A percentile compares a stretch with the other conserved stretches of the same genome.
These are phyloP conservation scores for Microbotryum silenes-acaulis DNA, from an alignment of 1,284 basidiomycete genomes.

Conservation along the genomic window DNA sequence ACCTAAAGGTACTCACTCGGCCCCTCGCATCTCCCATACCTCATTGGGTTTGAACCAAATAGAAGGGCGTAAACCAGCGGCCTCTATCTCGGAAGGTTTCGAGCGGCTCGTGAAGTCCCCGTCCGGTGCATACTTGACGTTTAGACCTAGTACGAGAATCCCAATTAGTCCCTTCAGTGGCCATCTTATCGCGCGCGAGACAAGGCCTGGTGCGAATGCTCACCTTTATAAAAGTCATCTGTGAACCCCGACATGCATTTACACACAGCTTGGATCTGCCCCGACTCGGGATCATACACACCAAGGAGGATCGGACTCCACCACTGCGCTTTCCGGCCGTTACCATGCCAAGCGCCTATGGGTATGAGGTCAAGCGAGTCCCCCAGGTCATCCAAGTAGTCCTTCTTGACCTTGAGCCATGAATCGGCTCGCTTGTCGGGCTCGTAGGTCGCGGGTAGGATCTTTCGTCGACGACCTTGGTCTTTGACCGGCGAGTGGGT, in stretches of 20 bases:
- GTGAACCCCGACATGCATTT: conserved; percentile 71
- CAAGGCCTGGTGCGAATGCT: neutral
- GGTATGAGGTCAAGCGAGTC: conserved; percentile 56
- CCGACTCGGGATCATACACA: conserved; percentile 60
- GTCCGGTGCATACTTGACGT: conserved; percentile 56
- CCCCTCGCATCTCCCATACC: conserved; percentile 79
- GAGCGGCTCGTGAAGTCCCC: conserved; percentile 58
- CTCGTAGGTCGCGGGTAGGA: conserved; percentile 79
- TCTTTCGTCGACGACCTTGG: conserved; percentile 47
- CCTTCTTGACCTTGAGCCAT: conserved; percentile 73
- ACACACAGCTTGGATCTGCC: conserved; percentile 68
- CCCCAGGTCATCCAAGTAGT: conserved; percentile 51
- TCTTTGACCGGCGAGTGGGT: conserved; percentile 5
- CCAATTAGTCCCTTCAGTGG: neutral
- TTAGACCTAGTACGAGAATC: conserved; percentile 46
- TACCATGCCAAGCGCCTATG: conserved; percentile 81
- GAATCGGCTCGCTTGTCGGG: conserved; percentile 50
- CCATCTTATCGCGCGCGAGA: neutral
- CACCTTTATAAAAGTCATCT: conserved; percentile 72
- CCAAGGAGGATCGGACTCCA: conserved; percentile 87
- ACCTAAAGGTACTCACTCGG: conserved; percentile 53
- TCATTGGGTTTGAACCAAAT: conserved; percentile 78
- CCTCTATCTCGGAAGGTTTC: conserved; percentile 59
- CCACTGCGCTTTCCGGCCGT: conserved; percentile 85
- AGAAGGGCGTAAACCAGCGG: conserved; percentile 66